Evolutionary conservation across 2,329 filamentous ascomycete genomes (phyloP).

Genomic region (Epichloe hybrida): DNA sequence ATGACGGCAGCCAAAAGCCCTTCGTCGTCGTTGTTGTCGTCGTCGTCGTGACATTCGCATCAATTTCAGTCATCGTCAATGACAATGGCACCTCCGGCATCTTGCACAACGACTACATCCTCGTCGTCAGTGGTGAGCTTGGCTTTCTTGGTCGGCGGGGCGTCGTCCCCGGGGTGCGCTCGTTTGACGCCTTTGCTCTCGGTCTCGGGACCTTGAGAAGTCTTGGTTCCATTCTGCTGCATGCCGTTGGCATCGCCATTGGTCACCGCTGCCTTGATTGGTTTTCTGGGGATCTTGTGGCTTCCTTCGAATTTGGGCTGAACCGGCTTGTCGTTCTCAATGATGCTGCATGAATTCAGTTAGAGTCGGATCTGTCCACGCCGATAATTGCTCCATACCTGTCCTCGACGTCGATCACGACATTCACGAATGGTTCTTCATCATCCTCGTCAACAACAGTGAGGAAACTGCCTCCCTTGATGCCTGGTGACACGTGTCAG

Average conservation of each 20-base stretch:
- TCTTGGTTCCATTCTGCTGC: slow-evolving; percentile 27
- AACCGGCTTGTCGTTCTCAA: slow-evolving; percentile 40
- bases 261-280: slow-evolving; percentile 27
- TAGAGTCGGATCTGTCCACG: neutral
- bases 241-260: slow-evolving; percentile 25
- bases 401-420: slow-evolving; percentile 58
- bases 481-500: slow-evolving; percentile 31
- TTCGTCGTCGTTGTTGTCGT: neutral
- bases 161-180: slow-evolving; percentile 28
- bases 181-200: slow-evolving; percentile 32
- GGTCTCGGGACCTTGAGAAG: slow-evolving; percentile 18
- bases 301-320: slow-evolving; percentile 30
- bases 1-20: slow-evolving; percentile 10
- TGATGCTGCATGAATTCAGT: slow-evolving; percentile 25
- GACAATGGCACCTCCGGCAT: slow-evolving; percentile 47
- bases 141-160: slow-evolving; percentile 33
- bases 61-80: slow-evolving; percentile 45
- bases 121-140: slow-evolving; percentile 22
- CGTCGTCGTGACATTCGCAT: neutral
- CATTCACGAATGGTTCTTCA: slow-evolving; percentile 60
- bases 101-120: slow-evolving; percentile 37
- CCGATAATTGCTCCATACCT: slow-evolving; percentile 30
- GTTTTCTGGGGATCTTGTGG: slow-evolving; percentile 38
- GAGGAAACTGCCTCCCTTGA: slow-evolving; percentile 61
- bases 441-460: slow-evolving; percentile 78